phyloP scores from a whole-genome alignment of 306 rosid genomes.

The Ormosia semicastrata region DNA sequence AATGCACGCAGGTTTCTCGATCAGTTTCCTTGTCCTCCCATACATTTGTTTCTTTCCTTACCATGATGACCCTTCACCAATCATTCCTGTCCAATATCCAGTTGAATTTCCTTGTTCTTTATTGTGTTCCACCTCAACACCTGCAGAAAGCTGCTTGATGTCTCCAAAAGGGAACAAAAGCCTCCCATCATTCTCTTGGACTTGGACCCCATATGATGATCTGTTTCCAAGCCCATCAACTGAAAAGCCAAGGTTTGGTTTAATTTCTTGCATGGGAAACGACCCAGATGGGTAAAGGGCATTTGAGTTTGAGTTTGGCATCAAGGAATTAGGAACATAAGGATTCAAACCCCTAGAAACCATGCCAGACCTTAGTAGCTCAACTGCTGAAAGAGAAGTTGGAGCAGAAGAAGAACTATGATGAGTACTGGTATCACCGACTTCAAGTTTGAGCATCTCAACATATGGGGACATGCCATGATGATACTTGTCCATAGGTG shows the following conservation, averaged over 20 bases:
- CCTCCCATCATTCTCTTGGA: constrained; percentile 52
- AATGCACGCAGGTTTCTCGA: neutral
- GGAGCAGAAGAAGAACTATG: constrained; percentile 16
- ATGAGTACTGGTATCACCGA: neutral
- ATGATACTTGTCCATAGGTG: constrained; percentile 22
- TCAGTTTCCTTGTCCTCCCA: neutral
- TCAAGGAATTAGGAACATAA: constrained; percentile 39
- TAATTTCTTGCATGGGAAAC: constrained; percentile 55
- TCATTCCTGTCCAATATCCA: constrained; percentile 78
- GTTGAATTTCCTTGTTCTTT: constrained; percentile 52
- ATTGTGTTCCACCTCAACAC: constrained; percentile 22
- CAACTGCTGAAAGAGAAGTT: constrained; percentile 38
- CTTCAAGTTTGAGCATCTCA: constrained; percentile 30
- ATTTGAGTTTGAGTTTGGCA: constrained; percentile 44
- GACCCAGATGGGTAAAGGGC: constrained; percentile 37
- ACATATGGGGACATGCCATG: constrained; percentile 19
- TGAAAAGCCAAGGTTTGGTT: constrained; percentile 41
- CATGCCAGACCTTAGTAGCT: constrained; percentile 40
- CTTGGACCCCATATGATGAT: constrained; percentile 37
- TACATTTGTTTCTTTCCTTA: constrained; percentile 23
- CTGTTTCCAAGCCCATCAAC: constrained; percentile 58
- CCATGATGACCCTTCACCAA: constrained; percentile 80
- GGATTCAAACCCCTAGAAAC: constrained; percentile 52
- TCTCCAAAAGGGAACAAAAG: constrained; percentile 68
- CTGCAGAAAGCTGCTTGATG: constrained; percentile 47